Evolutionary conservation across 129 eudicot species (phyloP), one percentile per base, ranked within the genome.

Genomic region (Glebionis coronaria): DNA sequence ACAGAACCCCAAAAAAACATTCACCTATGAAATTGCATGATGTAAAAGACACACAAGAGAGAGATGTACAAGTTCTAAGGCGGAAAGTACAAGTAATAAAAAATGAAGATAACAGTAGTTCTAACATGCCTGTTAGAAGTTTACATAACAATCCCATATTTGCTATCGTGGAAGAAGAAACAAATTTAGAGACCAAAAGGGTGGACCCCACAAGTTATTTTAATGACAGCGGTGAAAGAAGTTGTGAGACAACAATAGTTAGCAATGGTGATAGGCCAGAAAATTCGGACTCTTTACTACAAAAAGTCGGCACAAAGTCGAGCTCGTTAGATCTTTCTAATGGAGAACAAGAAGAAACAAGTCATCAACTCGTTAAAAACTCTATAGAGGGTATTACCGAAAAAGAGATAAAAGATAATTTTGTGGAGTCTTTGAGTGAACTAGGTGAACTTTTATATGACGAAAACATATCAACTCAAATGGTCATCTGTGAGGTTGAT

Each of bases 191-290:
- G 90, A 89, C 99, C 40, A 93, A 93, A 75, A 65, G 97, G 63
- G 99, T 89, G 31, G 97, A 93, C 74, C 99, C 97, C 53, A 86
- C 97, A 2, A 93, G 99, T 80, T 93, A 85, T 61, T 84, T 83
- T 19, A 73, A 75, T 12, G 88, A 81, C 53, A 82, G 85, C 18
- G 90, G 86, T 46, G 97, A 85, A 56, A 84, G 83, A 1, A 84
- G 73, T 56, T 82, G 90, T 56, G 87, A 74, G 61, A 83, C 72
- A 49, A 81, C 82, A 4, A 57, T 72, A 46, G 77, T 76, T 47
- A 69, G 76, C 47, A 72, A 86, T 25, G 85, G 78, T 9, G 95
- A 82, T 28, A 76, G 81, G 58, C 80, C 71, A 29, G 85, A 71
- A 27, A 80, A 78, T 65, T 75, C 74, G 4, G 79, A 40, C 23